These are phyloP conservation scores for Plantago coronopus DNA, from an alignment of 305 asterid genomes.

Conservation along the genomic window DNA sequence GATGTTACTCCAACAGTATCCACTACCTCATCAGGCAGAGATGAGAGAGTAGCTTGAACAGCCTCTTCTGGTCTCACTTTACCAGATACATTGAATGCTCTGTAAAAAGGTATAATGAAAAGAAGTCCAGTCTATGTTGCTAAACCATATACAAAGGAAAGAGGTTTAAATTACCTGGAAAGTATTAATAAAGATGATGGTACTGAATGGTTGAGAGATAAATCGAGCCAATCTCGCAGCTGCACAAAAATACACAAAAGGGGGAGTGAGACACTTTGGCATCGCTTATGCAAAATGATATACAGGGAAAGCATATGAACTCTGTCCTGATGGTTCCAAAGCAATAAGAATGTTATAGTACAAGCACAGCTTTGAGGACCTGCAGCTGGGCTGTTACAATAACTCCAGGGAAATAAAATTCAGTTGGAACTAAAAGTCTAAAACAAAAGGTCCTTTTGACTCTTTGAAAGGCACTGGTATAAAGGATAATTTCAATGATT, in stretches of 20 bases:
- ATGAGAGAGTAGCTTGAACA: slow-evolving; percentile 95
- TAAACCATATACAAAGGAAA: slow-evolving; percentile 22
- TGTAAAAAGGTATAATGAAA: slow-evolving; percentile 33
- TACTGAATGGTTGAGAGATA: slow-evolving; percentile 86
- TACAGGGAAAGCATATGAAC: not conserved
- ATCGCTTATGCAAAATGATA: slow-evolving; percentile 2
- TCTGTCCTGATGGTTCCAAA: no score
- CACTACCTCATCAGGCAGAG: slow-evolving; percentile 98
- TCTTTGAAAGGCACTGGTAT: not conserved
- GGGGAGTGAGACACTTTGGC: slow-evolving; percentile 10
- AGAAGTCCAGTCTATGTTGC: slow-evolving; percentile 16
- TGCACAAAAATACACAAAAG: slow-evolving; percentile 37
- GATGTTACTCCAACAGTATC: slow-evolving; percentile 84
- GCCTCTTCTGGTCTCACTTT: slow-evolving; percentile 92
- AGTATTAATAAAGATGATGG: slow-evolving; percentile 90
- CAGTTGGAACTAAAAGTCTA: no score
- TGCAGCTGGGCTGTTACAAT: no score
- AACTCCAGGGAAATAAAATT: no score
- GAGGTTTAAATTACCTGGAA: slow-evolving; percentile 58
- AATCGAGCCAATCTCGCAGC: slow-evolving; percentile 95
- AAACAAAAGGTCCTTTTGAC: no score
- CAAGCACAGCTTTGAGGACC: no score
- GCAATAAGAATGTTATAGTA: no score
- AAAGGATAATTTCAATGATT: not conserved
- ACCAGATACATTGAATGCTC: slow-evolving; percentile 90